phyloP scores from a whole-genome alignment of 345 rosid genomes.

The Laguncularia racemosa region DNA sequence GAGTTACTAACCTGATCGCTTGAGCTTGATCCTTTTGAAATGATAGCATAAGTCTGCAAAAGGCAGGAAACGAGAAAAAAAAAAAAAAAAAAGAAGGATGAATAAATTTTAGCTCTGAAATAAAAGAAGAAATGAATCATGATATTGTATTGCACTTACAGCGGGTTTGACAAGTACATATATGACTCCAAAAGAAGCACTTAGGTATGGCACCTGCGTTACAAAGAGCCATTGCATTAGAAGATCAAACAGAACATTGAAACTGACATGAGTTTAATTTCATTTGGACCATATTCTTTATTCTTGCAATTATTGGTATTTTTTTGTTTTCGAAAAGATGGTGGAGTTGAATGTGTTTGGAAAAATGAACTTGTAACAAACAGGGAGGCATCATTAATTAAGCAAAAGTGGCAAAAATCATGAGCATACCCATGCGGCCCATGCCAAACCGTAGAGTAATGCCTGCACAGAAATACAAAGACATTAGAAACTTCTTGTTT shows the following conservation, averaged over 20 bases:
- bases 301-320: too few relatives aligned
- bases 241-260: neutral
- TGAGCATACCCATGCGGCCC: constrained; percentile 48
- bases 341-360: too few relatives aligned
- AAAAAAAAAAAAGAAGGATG: neutral
- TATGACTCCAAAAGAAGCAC: constrained; percentile 51
- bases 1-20: constrained; percentile 31
- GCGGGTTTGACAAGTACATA: constrained; percentile 42
- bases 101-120: neutral
- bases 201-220: constrained; percentile 36
- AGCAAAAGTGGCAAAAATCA: neutral
- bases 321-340: too few relatives aligned
- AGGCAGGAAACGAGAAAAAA: neutral
- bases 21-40: constrained; percentile 44
- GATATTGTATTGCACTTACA: constrained; percentile 12
- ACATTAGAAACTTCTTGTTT: neutral
- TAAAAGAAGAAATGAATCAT: neutral
- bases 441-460: constrained; percentile 39
- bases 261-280: neutral
- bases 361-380: too few relatives aligned
- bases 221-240: neutral
- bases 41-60: constrained; percentile 42
- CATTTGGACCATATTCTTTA: too few relatives aligned
- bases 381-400: neutral
- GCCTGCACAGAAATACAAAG: constrained; percentile 23